Evolutionary conservation across 1,139 yeast species (phyloP).

Genomic region (Arxiozyma slooffiae): DNA sequence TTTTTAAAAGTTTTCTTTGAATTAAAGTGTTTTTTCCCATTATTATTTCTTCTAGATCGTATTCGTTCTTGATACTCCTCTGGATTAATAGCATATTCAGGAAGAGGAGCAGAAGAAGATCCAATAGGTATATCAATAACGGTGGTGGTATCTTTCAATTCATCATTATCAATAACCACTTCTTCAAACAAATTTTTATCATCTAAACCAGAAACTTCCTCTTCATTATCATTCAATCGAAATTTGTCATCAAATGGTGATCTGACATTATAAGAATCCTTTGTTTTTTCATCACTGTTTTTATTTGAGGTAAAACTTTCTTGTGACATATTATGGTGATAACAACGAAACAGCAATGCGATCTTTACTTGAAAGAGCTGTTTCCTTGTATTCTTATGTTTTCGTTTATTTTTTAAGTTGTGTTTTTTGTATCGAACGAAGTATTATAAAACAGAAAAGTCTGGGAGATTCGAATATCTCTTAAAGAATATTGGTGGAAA

Average conservation of each 20-base stretch:
- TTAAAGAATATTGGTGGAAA: background rate
- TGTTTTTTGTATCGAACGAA: no score
- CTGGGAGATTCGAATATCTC: background rate
- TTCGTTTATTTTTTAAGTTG: no score
- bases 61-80: background rate
- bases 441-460: no score
- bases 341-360: background rate
- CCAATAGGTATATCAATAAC: conserved; percentile 5
- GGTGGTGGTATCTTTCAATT: conserved; percentile 1
- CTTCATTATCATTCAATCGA: background rate
- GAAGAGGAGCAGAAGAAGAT: conserved; percentile 1
- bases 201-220: background rate
- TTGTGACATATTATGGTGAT: background rate
- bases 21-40: background rate
- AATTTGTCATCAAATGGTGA: conserved; percentile 25
- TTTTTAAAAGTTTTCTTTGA: conserved; percentile 34
- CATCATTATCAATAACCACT: conserved; percentile 14
- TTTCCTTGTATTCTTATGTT: no score
- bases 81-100: background rate
- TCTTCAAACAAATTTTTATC: conserved; percentile 4
- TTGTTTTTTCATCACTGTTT: conserved; percentile 8
- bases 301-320: conserved; percentile 1
- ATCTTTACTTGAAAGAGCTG: background rate
- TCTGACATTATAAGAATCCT: conserved; percentile 8
- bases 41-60: conserved; percentile 6